Conservation (phyloP, 805 yeast species). For the Cyberlindnera maritima region DNA sequence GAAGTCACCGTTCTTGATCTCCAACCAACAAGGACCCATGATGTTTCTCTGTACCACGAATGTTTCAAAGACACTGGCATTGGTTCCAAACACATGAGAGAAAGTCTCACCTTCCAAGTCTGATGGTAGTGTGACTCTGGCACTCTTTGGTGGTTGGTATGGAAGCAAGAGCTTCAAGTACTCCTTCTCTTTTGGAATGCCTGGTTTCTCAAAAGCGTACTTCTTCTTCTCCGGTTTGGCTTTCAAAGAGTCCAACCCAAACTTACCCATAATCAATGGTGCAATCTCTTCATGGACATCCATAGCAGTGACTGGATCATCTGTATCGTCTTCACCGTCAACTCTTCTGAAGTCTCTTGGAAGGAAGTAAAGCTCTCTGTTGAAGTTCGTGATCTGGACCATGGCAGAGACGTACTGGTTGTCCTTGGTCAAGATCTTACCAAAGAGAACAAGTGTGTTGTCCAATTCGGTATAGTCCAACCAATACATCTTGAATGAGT, state of each 20-base stretch:
- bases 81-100: conserved; percentile 75
- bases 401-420: conserved; percentile 66
- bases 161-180: conserved; percentile 81
- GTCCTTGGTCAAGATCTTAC: conserved; percentile 65
- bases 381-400: conserved; percentile 68
- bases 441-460: conserved; percentile 67
- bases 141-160: conserved; percentile 57
- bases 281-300: conserved; percentile 80
- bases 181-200: conserved; percentile 74
- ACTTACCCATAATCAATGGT: conserved; percentile 59
- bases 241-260: conserved; percentile 58
- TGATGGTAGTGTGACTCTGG: conserved; percentile 49
- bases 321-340: conserved; percentile 41
- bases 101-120: conserved; percentile 76
- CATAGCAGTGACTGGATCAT: conserved; percentile 43
- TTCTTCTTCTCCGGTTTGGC: conserved; percentile 72
- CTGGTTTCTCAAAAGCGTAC: conserved; percentile 85
- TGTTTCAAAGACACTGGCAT: conserved; percentile 72
- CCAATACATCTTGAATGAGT: conserved; percentile 77
- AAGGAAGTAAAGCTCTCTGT: conserved; percentile 71
- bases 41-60: conserved; percentile 79
- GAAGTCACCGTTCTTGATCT: conserved; percentile 63
- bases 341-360: conserved; percentile 57
- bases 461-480: conserved; percentile 82
- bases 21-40: conserved; percentile 98